Base-by-base conservation (phyloP, 2,329 filamentous ascomycete genomes). In the Ophiocordyceps camponoti-floridani region DNA sequence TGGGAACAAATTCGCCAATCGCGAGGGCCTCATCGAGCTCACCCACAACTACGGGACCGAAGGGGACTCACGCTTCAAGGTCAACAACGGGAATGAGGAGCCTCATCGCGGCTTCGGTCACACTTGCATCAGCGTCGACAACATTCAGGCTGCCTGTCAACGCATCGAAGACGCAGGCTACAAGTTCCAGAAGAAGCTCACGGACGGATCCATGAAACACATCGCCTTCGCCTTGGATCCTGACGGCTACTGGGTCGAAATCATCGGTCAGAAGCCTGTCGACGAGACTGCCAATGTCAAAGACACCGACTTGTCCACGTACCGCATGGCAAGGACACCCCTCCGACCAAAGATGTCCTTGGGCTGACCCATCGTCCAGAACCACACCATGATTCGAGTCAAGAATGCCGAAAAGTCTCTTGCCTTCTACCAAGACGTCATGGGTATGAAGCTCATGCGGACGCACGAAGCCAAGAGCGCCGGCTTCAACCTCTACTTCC, bases 311-410 rank as follows among this genome's bases (percentile, higher is more conserved):
- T 63, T 78, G 0, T 60, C 62, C 16, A 84, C 77, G 30, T 96
- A 96, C 62, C 78, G 82, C 53, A 79, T 81, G 73, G 72, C 73
- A 52, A 44, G 60, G 27, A 33, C 16, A 7, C n/a, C 3, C 11
- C 30, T 31, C 13, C 50, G 46, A 51, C 41, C 27, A 26, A 26
- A 7, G 6, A 26, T 4, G 23, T 19, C 16, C 14, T 4, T 16
- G 11, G 16, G 35, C 35, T 38, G 18, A 38, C 16, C 10, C n/a
- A 7, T 9, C 16, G n/a, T 38, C 7, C 40, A 82, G 77, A 88
- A 91, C 65, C 84, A 91, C 66, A 87, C 84, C 46, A 96, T 96
- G 91, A 76, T 98, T 53, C 84, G 91, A 28, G 82, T 96, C 65
- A 96, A 95, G 67, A 78, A 84, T 53, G 68, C 72, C 23, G 72